Base-by-base conservation (phyloP, 371 early-diverging fungal species). In the Mucor velutinosus region DNA sequence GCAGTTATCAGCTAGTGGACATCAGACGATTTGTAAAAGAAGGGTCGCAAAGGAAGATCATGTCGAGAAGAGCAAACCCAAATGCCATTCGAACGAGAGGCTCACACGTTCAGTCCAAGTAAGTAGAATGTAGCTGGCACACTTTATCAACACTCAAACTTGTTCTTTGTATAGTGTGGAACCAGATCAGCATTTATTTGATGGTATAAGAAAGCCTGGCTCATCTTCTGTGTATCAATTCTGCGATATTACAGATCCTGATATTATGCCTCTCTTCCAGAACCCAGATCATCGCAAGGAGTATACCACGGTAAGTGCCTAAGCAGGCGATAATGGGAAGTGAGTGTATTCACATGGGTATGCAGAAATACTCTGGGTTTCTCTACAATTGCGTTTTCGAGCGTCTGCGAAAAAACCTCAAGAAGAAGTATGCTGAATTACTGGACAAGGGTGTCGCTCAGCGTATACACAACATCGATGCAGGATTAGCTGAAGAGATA, bases 171-270 rank as follows among this genome's bases (percentile, higher is more conserved):
- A 3, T 25, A 56, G 27, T 11, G 7, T 4, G 12, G 10, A 2
- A 15, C 58, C 53, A n/a, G 23, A 39, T 10, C 35, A 39, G 33
- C 53, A 72, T 30, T 57, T 70, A 4, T 77, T 75, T 66, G 70
- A 73, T 49, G 78, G 76, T 17, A 4, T 21, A 17, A 17, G 1
- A 14, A 25, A 21, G 8, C 64, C 63, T 19, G 21, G 57, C 11
- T 7, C 25, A 8, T 37, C 32, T 3, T 60, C 60, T 2, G 30
- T 37, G 4, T 73, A 49, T 32, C 70, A 70, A 32, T 4, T 78
- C 30, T 69, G 66, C 19, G 81, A 81, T 62, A 41, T 81, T 0
- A 58, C 62, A n/a, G 74, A 78, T 33, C 71, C 76, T 43, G 72
- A 72, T n/a, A 4, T 67, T 19, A 27, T 15, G 14, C 62, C 33